phyloP scores from a whole-genome alignment of 2,329 filamentous ascomycete genomes.

The Penicillium sp. region DNA sequence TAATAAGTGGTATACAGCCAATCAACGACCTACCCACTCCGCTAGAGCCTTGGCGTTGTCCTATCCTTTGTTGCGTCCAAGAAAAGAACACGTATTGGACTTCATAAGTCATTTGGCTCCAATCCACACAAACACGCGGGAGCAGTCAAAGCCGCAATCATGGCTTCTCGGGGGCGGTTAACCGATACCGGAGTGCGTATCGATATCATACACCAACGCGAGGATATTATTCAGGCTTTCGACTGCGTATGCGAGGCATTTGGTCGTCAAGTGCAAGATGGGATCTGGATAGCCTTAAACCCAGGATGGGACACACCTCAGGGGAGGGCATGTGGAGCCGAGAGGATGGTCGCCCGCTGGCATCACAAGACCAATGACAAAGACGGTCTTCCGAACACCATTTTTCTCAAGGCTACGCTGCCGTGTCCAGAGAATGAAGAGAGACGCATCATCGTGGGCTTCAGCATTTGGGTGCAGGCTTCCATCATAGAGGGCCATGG shows the following conservation, averaged over 20 bases:
- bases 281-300: slow-evolving; percentile 52
- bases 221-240: slow-evolving; percentile 9
- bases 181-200: background rate
- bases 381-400: slow-evolving; percentile 41
- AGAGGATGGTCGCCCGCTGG: slow-evolving; percentile 47
- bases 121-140: background rate
- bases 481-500: slow-evolving; percentile 52
- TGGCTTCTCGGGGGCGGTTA: background rate
- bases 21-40: background rate
- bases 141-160: background rate
- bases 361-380: slow-evolving; percentile 40
- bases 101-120: background rate
- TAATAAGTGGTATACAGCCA: background rate
- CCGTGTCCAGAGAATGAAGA: slow-evolving; percentile 12
- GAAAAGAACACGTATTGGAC: background rate
- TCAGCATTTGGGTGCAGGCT: slow-evolving; percentile 56
- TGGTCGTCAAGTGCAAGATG: slow-evolving; percentile 52
- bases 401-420: slow-evolving; percentile 56
- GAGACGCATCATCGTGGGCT: slow-evolving; percentile 44
- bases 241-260: slow-evolving; percentile 36
- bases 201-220: slow-evolving; percentile 3
- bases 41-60: background rate
- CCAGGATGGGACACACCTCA: slow-evolving; percentile 55
- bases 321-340: slow-evolving; percentile 40
- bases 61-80: background rate